Base-by-base conservation (phyloP, 768 basidiomycete genomes). In the Dioszegia hungarica region DNA sequence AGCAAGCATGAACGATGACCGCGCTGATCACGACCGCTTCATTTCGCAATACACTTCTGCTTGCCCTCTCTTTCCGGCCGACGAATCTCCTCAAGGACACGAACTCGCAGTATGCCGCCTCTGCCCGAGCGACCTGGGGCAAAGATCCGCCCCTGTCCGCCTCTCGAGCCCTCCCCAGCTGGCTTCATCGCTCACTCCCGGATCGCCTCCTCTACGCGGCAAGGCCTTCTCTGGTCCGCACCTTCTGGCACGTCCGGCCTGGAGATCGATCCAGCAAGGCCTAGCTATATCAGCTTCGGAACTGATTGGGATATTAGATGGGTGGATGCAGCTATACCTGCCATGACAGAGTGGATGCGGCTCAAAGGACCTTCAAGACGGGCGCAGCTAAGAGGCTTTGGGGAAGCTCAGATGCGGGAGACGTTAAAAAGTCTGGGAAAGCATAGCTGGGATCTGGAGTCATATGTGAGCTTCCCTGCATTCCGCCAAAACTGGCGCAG, bases 391-490 rank as follows among this genome's bases (percentile, higher is more conserved):
- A 22, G 36, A 2, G 49, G 49, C 8, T 5, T 25, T 14, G 43
- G 50, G 2, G 52, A 57, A 15, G 33, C 20, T 27, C 37, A 56
- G 24, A 34, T 63, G 57, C 38, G 49, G 31, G 28, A 52, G 0
- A 37, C 40, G 12, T 34, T 63, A 29, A 20, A 37, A 14, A 33
- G 56, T 10, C 43, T 63, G 43, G 54, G 49, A n/a, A 54, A 34
- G 17, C 57, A 59, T 59, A 59, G 57, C 40, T 41, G 54, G 40
- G 29, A 36, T 15, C 29, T 63, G 44, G 38, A 53, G 28, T 39
- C 41, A 20, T 58, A 59, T 43, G 62, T 63, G 49, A 59, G 61
- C 54, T 19, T 24, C 25, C 5, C 20, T 3, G 10, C 8, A 17
- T 29, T 34, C 17, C n/a, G 31, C 2, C 31, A n/a, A 9, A 27